Conservation (phyloP, 108 stramenopile genomes). For the Nannochloropsis salina region DNA sequence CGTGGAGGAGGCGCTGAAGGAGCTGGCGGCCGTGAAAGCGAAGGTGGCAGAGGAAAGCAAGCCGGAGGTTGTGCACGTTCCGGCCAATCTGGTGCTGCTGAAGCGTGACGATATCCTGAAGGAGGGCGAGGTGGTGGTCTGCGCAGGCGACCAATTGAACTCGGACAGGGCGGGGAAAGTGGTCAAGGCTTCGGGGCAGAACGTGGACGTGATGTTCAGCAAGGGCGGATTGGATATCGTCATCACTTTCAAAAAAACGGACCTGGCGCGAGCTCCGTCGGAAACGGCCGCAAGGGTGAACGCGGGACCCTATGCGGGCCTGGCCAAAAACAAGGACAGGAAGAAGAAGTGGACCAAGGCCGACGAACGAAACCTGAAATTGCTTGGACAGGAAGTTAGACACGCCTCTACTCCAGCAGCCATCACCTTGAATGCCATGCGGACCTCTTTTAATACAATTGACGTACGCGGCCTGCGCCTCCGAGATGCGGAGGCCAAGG, state of each 20-base stretch:
- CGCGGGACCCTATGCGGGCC: conserved; percentile 13
- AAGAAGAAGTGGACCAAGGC: background rate
- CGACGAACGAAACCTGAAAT: conserved; percentile 4
- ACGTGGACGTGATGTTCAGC: conserved; percentile 7
- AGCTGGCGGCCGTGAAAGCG: background rate
- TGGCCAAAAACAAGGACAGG: background rate
- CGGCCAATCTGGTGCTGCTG: background rate
- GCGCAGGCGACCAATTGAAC: background rate
- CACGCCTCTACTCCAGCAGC: background rate
- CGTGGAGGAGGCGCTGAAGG: conserved; percentile 5
- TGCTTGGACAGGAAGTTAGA: background rate
- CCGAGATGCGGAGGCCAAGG: background rate
- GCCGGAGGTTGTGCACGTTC: background rate
- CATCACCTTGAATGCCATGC: conserved; percentile 8
- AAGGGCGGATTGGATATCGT: conserved; percentile 6
- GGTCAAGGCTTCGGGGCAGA: background rate
- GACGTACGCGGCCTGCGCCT: background rate
- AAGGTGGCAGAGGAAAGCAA: background rate
- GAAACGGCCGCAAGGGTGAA: conserved; percentile 11
- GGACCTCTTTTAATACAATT: background rate
- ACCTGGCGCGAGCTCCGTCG: background rate
- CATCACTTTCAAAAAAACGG: conserved; percentile 13
- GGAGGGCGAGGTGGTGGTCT: conserved; percentile 8
- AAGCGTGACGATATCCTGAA: background rate
- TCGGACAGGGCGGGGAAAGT: conserved; percentile 12